A percentile compares a stretch with the other conserved stretches of the same genome.
These are phyloP conservation scores for Fennellomyces sp. DNA, from an alignment of 371 early-diverging fungal genomes.

Conservation along the genomic window DNA sequence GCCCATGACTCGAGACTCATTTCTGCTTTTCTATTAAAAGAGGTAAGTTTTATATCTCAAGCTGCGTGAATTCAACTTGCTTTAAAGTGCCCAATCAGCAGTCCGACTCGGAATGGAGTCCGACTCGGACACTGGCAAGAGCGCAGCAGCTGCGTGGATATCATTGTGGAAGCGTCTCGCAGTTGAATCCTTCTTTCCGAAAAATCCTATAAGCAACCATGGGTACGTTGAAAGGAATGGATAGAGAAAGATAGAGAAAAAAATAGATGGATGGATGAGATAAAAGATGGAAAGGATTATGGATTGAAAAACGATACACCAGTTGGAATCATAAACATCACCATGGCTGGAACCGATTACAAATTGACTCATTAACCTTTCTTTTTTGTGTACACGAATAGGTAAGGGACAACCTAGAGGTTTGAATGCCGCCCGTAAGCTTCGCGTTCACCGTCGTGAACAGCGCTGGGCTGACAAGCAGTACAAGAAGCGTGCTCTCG, in stretches of 20 bases:
- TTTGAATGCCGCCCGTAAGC: conserved; percentile 98
- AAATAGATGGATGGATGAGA: neutral
- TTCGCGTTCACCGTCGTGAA: conserved; percentile 95
- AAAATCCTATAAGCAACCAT: conserved; percentile 1
- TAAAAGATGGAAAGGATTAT: neutral
- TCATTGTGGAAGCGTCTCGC: neutral
- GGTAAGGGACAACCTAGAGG: conserved; percentile 97
- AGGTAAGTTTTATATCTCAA: too few relatives aligned
- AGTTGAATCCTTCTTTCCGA: conserved; percentile 2
- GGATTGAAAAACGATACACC: conserved; percentile 9
- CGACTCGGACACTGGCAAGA: too few relatives aligned
- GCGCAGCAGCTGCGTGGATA: too few relatives aligned
- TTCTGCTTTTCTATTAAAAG: too few relatives aligned
- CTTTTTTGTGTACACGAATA: conserved; percentile 21
- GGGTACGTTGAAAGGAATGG: neutral
- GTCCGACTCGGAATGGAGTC: too few relatives aligned
- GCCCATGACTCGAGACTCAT: conserved; percentile 34
- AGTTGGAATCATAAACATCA: too few relatives aligned
- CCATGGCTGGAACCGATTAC: too few relatives aligned
- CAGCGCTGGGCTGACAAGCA: conserved; percentile 99
- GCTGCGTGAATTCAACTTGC: too few relatives aligned
- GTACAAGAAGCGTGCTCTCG: conserved; percentile 98
- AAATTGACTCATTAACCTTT: neutral
- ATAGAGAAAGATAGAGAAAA: too few relatives aligned
- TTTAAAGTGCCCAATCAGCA: too few relatives aligned